Evolutionary conservation across 2,329 filamentous ascomycete species (phyloP).

Genomic region (Hypoxylon sp.): DNA sequence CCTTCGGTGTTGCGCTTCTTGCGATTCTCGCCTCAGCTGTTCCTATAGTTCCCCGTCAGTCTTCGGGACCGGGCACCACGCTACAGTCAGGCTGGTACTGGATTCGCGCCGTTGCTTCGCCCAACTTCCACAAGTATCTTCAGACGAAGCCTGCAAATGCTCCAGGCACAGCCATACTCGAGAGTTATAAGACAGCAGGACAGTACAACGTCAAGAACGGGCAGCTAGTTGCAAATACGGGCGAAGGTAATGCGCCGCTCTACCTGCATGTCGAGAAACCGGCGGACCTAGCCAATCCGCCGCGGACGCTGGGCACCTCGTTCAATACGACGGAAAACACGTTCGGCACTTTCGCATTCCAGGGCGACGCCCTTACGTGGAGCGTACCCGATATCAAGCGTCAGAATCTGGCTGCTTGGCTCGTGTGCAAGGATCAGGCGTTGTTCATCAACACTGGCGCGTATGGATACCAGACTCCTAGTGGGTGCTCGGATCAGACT

Average conservation of each 20-base stretch:
- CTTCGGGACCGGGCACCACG: conserved; percentile 52
- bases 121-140: conserved; percentile 71
- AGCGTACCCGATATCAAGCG: conserved; percentile 62
- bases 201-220: conserved; percentile 71
- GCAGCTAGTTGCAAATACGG: conserved; percentile 68
- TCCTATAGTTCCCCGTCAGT: conserved; percentile 29
- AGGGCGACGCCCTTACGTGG: conserved; percentile 73
- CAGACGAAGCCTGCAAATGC: conserved; percentile 63
- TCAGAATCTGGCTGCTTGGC: conserved; percentile 71
- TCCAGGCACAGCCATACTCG: conserved; percentile 66
- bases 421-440: conserved; percentile 67
- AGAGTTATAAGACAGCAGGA: conserved; percentile 67
- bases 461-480: conserved; percentile 71
- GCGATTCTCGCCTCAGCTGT: conserved; percentile 10
- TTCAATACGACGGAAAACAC: conserved; percentile 67
- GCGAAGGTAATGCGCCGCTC: conserved; percentile 56
- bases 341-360: conserved; percentile 70
- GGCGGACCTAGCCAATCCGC: conserved; percentile 58
- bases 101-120: conserved; percentile 70
- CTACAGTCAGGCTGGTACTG: conserved; percentile 68
- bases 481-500: conserved; percentile 72
- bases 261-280: conserved; percentile 66
- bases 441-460: conserved; percentile 73
- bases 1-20: conserved; percentile 14
- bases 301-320: conserved; percentile 65